phyloP scores from a whole-genome alignment of 345 rosid species.

The Hirschfeldia incana region DNA sequence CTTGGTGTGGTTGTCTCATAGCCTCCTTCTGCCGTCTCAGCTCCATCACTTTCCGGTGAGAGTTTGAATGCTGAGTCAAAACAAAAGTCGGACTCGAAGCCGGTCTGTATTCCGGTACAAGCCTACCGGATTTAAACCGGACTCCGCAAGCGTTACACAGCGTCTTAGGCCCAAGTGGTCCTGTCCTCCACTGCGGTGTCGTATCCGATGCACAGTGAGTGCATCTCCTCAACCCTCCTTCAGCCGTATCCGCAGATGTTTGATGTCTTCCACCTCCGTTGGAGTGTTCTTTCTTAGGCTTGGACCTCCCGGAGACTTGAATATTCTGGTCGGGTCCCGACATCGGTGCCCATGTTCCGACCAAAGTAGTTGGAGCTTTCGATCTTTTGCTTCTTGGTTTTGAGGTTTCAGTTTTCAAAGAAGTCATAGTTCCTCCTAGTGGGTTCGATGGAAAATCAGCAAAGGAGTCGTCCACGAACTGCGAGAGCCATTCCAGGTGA shows the following conservation, averaged over 20 bases:
- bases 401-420: constrained; percentile 39
- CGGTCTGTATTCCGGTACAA: constrained; percentile 82
- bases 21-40: constrained; percentile 72
- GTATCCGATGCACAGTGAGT: constrained; percentile 81
- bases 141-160: constrained; percentile 81
- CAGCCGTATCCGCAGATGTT: constrained; percentile 18
- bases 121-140: constrained; percentile 76
- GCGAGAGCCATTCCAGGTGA: constrained; percentile 83
- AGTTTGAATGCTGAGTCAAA: constrained; percentile 76
- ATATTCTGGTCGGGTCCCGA: constrained; percentile 20
- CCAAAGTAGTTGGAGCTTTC: constrained; percentile 32
- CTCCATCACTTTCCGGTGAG: constrained; percentile 85
- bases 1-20: constrained; percentile 37
- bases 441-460: constrained; percentile 53
- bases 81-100: constrained; percentile 82
- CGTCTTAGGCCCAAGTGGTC: constrained; percentile 80
- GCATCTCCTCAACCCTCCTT: constrained; percentile 52
- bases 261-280: constrained; percentile 39
- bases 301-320: constrained; percentile 32
- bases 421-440: constrained; percentile 40
- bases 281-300: constrained; percentile 42
- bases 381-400: constrained; percentile 62
- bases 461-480: constrained; percentile 76
- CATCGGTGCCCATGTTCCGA: constrained; percentile 40
- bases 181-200: constrained; percentile 89